Evolutionary conservation across 768 basidiomycete genomes (phyloP).

Genomic region (Lactarius akahatsu): DNA sequence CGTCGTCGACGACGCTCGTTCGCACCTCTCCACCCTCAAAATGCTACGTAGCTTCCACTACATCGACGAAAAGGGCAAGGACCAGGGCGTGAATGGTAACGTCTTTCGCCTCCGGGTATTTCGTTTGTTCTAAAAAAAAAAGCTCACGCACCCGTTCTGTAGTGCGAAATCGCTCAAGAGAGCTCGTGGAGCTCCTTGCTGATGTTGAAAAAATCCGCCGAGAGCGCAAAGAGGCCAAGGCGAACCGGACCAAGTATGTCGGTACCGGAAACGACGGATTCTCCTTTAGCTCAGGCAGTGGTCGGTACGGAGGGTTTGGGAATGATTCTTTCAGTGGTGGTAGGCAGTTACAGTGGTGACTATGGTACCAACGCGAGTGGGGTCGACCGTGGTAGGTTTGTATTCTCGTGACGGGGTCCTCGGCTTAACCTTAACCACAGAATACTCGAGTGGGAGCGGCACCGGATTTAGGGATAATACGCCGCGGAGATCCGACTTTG

Average conservation of each 20-base stretch:
- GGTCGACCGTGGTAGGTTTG: constrained; percentile 38
- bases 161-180: constrained; percentile 95
- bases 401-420: constrained; percentile 2
- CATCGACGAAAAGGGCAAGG: constrained; percentile 97
- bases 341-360: constrained; percentile 35
- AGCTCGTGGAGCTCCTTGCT: constrained; percentile 86
- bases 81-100: constrained; percentile 95
- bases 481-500: constrained; percentile 58
- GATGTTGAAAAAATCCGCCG: constrained; percentile 88
- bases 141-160: not conserved
- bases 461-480: constrained; percentile 60
- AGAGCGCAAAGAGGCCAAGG: constrained; percentile 91
- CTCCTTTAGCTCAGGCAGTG: constrained; percentile 56
- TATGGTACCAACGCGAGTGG: constrained; percentile 44
- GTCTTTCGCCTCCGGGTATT: constrained; percentile 17
- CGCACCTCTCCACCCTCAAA: constrained; percentile 92
- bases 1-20: constrained; percentile 95
- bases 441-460: constrained; percentile 40
- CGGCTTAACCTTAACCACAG: constrained; percentile 7
- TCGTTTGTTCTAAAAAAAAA: not conserved
- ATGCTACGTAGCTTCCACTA: constrained; percentile 98
- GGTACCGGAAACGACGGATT: constrained; percentile 84
- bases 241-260: constrained; percentile 84
- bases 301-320: constrained; percentile 72
- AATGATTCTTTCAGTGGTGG: constrained; percentile 41